Base-by-base conservation (phyloP, 352 stramenopile genomes). In the Globisporangium iwayamae region DNA sequence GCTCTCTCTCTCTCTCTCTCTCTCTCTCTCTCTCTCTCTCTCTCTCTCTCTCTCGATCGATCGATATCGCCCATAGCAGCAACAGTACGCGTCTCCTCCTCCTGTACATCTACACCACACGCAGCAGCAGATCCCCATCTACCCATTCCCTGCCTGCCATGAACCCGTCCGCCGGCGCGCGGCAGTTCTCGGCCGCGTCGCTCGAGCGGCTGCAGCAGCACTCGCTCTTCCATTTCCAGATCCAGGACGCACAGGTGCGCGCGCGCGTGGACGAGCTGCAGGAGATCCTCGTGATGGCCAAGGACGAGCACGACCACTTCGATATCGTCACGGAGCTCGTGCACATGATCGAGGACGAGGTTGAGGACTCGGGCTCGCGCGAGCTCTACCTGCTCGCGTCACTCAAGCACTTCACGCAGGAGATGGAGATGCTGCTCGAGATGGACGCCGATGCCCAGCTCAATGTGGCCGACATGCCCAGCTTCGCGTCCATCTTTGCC, bases 211-310 rank as follows among this genome's bases (percentile, higher is more conserved):
- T 84, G 62, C 63, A 72, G 43, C 60, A 66, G 10, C 76, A 91
- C 69, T 78, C 74, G 22, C 70, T 91, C n/a, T 91, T 91, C 70
- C 62, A 73, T 54, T 89, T 91, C 69, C 76, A 87, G 66, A 78
- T 89, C 60, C 72, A 79, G 53, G 70, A 87, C 41, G 61, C 61
- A 14, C 51, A 36, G 28, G 64, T 89, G 20, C 61, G 66, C 43
- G 62, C 66, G 64, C 73, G 71, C 51, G 71, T 91, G 30, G 9
- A 46, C 0, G 75, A 83, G 51, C 73, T 91, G 13, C 69, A 72
- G 13, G 78, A 84, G 56, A 63, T 91, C 55, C 55, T 91, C 36
- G 52, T 78, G 34, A 67, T 69, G 51, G 76, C 74, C 22, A 70
- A 68, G 56, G 59, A 66, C 41, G 76, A 87, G 67, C 60, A 28